Percentiles rank a stretch among this genome's conserved stretches.
Evolutionary conservation across 2,329 filamentous ascomycete genomes (phyloP).

Genomic region (Tolypocladium capitatum): DNA sequence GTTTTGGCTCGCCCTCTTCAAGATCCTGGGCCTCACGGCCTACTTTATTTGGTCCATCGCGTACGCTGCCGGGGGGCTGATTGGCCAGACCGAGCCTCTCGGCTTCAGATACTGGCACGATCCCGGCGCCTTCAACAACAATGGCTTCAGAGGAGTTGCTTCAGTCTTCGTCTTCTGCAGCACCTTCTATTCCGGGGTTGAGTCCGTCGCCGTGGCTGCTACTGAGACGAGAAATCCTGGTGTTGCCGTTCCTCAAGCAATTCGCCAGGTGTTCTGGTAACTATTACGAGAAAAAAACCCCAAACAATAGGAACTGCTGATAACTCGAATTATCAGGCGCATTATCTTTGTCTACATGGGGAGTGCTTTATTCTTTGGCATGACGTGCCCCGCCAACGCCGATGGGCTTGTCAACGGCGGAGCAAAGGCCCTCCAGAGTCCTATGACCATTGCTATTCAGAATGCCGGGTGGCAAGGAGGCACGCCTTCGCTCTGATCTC

Average conservation of each 20-base stretch:
- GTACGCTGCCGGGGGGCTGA: slow-evolving; percentile 54
- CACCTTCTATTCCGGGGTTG: slow-evolving; percentile 58
- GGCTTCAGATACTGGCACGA: slow-evolving; percentile 61
- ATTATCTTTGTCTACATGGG: slow-evolving; percentile 55
- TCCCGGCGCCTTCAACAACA: slow-evolving; percentile 52
- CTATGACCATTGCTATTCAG: slow-evolving; percentile 61
- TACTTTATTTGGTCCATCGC: slow-evolving; percentile 65
- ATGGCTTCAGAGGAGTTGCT: slow-evolving; percentile 54
- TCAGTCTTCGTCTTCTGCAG: slow-evolving; percentile 57
- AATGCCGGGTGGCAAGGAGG: slow-evolving; percentile 62
- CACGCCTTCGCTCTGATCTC: slow-evolving; percentile 2
- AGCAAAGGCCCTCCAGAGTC: slow-evolving; percentile 53
- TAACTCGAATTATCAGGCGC: too few species aligned
- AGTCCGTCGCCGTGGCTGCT: slow-evolving; percentile 48
- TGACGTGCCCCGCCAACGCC: slow-evolving; percentile 60
- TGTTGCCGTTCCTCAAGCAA: slow-evolving; percentile 41
- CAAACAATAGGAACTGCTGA: too few species aligned
- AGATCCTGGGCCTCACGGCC: slow-evolving; percentile 54
- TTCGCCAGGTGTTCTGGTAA: slow-evolving; percentile 48
- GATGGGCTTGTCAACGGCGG: slow-evolving; percentile 45
- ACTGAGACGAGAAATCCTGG: slow-evolving; percentile 47
- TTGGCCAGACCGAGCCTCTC: slow-evolving; percentile 41
- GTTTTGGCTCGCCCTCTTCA: slow-evolving; percentile 65
- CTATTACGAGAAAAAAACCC: too few species aligned
- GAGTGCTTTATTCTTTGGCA: slow-evolving; percentile 59